Conservation (phyloP, 345 rosid species). For the Carallia pectinifolia region DNA sequence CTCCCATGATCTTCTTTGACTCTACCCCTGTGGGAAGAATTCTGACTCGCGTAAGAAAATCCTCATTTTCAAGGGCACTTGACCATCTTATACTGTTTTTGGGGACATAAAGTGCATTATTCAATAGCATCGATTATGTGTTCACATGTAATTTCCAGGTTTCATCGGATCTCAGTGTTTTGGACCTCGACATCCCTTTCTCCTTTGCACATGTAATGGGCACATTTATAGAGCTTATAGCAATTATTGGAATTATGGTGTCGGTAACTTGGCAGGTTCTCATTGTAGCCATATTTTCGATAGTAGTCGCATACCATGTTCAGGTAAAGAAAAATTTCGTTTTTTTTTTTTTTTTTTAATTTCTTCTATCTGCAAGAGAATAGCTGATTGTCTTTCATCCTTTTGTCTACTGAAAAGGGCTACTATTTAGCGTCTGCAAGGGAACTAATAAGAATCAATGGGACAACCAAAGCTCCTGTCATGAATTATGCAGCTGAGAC, state of each 20-base stretch:
- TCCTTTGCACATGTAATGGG: conserved; percentile 4
- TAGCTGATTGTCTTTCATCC: background rate
- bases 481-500: conserved; percentile 90
- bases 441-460: conserved; percentile 78
- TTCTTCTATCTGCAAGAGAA: background rate
- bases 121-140: background rate
- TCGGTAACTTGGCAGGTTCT: conserved; percentile 34
- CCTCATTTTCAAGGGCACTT: too few relatives aligned
- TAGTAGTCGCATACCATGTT: conserved; percentile 13
- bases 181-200: conserved; percentile 30
- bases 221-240: conserved; percentile 12
- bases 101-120: background rate
- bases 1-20: conserved; percentile 47
- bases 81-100: background rate
- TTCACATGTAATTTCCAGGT: conserved; percentile 14
- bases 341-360: background rate
- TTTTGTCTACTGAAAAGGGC: conserved; percentile 30
- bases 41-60: conserved; percentile 36
- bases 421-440: conserved; percentile 79
- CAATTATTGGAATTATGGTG: conserved; percentile 22
- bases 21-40: conserved; percentile 49
- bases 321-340: conserved; percentile 12
- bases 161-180: conserved; percentile 31
- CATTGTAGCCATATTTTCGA: conserved; percentile 23
- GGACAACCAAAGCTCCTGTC: conserved; percentile 92